phyloP scores from a whole-genome alignment of 345 rosid genomes.

The Chamaenerion angustifolium region DNA sequence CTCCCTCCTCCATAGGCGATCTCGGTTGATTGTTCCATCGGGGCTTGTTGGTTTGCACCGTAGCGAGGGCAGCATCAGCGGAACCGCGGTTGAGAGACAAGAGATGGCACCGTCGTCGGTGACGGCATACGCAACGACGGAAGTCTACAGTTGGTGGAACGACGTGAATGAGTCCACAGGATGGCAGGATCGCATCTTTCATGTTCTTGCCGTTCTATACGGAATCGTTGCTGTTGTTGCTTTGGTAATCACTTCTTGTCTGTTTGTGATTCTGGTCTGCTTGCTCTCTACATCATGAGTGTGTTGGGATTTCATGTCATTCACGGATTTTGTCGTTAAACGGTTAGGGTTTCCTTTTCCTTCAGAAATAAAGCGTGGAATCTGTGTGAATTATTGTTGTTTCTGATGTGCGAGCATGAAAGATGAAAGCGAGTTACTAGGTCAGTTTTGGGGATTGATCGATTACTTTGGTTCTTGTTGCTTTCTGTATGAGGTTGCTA shows the following conservation, averaged over 20 bases:
- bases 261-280: background rate
- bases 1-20: background rate
- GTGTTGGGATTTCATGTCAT: background rate
- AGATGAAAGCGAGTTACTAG: background rate
- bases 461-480: slow-evolving; percentile 1
- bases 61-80: background rate
- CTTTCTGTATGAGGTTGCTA: no score
- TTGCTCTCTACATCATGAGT: background rate
- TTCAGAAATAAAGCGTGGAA: no score
- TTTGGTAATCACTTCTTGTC: slow-evolving; percentile 19
- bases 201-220: slow-evolving; percentile 49
- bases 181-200: slow-evolving; percentile 87
- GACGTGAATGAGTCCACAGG: slow-evolving; percentile 42
- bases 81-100: slow-evolving; percentile 4
- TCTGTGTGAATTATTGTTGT: no score
- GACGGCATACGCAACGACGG: slow-evolving; percentile 27
- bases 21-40: no score
- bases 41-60: no score
- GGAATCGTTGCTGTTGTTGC: slow-evolving; percentile 63
- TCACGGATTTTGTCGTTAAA: no score
- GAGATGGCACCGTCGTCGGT: slow-evolving; percentile 18
- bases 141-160: slow-evolving; percentile 62
- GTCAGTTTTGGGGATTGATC: slow-evolving; percentile 2
- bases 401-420: no score
- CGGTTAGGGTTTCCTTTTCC: no score